These are phyloP conservation scores for Chlorophyllum brunneum DNA, from an alignment of 768 basidiomycete species.

Conservation along the genomic window DNA sequence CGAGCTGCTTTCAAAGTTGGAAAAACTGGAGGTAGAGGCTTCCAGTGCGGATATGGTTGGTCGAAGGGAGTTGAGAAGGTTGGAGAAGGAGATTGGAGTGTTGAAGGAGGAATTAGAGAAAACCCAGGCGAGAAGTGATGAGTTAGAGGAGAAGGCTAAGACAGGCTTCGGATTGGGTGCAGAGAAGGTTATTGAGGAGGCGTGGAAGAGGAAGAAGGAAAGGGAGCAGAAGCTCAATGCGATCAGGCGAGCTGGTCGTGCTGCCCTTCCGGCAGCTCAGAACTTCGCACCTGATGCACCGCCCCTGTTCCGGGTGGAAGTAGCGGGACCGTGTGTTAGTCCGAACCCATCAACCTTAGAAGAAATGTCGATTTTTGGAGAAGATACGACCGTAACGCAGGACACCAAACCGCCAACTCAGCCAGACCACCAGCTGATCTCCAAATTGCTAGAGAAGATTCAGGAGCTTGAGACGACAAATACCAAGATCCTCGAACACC, in stretches of 20 bases:
- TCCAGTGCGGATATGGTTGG: constrained; percentile 62
- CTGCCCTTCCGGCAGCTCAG: constrained; percentile 26
- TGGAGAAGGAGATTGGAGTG: constrained; percentile 78
- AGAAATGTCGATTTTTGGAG: constrained; percentile 3
- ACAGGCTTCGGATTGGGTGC: constrained; percentile 37
- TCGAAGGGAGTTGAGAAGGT: constrained; percentile 59
- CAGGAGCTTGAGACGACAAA: constrained; percentile 76
- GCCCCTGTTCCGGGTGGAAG: constrained; percentile 29
- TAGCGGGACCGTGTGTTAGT: constrained; percentile 4
- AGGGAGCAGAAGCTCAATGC: constrained; percentile 52
- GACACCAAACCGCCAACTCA: constrained; percentile 28
- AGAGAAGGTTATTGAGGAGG: constrained; percentile 37
- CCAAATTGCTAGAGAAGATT: constrained; percentile 71
- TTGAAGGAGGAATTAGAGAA: constrained; percentile 75
- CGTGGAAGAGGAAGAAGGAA: constrained; percentile 43
- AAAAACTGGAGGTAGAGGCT: constrained; percentile 72
- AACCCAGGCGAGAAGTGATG: constrained; percentile 66
- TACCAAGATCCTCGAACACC: constrained; percentile 58
- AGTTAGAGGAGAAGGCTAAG: constrained; percentile 65
- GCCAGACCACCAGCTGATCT: constrained; percentile 56
- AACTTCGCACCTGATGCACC: constrained; percentile 61
- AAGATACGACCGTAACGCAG: background rate
- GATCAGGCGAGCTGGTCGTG: constrained; percentile 36
- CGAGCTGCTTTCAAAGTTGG: constrained; percentile 71
- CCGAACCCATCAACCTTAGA: constrained; percentile 16